Evolutionary conservation across 2,329 filamentous ascomycete species (phyloP).

Genomic region (Chaetomiaceae sp.): DNA sequence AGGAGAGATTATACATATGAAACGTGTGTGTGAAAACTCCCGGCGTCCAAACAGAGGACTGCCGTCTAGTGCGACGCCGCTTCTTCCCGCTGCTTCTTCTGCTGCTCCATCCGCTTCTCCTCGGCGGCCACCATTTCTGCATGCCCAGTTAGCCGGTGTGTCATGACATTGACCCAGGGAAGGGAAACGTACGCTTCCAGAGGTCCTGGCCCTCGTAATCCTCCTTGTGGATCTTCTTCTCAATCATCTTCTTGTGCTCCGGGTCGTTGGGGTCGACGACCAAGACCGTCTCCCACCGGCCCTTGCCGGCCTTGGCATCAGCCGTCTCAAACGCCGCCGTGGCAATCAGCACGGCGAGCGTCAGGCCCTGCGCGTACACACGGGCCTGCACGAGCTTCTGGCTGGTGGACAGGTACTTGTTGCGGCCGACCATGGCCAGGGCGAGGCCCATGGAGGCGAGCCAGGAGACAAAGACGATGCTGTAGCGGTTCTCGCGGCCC

Average conservation of each 20-base stretch:
- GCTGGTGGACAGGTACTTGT: conserved; percentile 65
- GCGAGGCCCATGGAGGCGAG: conserved; percentile 72
- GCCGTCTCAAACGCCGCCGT: conserved; percentile 75
- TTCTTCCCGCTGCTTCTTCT: conserved; percentile 35
- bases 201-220: conserved; percentile 84
- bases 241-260: conserved; percentile 74
- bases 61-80: background rate
- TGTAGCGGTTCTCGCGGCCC: conserved; percentile 77
- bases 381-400: conserved; percentile 94
- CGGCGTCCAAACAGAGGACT: no score
- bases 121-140: conserved; percentile 78
- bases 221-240: conserved; percentile 85
- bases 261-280: conserved; percentile 77
- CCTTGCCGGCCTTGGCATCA: conserved; percentile 72
- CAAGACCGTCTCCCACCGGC: conserved; percentile 80
- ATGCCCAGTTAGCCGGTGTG: conserved; percentile 6
- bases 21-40: background rate
- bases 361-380: conserved; percentile 89
- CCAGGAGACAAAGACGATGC: conserved; percentile 79
- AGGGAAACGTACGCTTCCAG: conserved; percentile 69
- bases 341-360: conserved; percentile 76
- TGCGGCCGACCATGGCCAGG: conserved; percentile 71
- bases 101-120: conserved; percentile 53
- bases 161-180: background rate
- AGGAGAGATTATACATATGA: background rate